Base-by-base conservation (phyloP, 805 yeast genomes). In the Zygosaccharomyces bailii region DNA sequence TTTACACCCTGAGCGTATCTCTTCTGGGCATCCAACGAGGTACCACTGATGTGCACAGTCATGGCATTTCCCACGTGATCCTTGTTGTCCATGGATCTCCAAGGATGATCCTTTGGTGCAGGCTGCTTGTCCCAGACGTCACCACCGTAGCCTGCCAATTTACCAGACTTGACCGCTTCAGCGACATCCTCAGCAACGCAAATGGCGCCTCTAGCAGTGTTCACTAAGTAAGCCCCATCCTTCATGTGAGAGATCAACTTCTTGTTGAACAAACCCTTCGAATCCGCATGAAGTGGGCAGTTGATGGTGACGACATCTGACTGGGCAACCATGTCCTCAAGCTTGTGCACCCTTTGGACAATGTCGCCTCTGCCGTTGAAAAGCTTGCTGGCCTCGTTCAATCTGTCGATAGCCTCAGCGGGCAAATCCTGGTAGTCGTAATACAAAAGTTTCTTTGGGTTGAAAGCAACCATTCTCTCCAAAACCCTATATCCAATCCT, bases 81-180 rank as follows among this genome's bases (percentile, higher is more conserved):
- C 9, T 21, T 21, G 25, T 21, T 21, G 5, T 21, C 25, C 25
- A 21, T 21, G 25, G 25, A 21, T 21, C 25, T 21, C 25, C 25
- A 21, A 6, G 25, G 25, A 21, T 21, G 25, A 21, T 21, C 9
- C 9, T 21, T 21, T 5, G 25, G 25, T 9, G 25, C 25, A 21
- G 25, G 25, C 85, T 93, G 30, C 7, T 9, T 13, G 30, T 25
- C 30, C 30, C 30, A 25, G 11, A 25, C 30, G 30, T 25, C 55
- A 21, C 91, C 91, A 56, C 90, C 93, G 61, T 84, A 85, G 41
- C 90, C 91, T 55, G 82, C 72, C 40, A 85, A 62, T 55, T 81
- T 82, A 39, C 93, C 93, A 30, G 78, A 67, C 9, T 21, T 21
- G 8, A 21, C 25, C 8, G 25, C 25, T 6, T 21, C 25, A 6